A percentile compares a stretch with the other conserved stretches of the same genome.
phyloP scores from a whole-genome alignment of 1,139 yeast species.

The Citeromyces siamensis region DNA sequence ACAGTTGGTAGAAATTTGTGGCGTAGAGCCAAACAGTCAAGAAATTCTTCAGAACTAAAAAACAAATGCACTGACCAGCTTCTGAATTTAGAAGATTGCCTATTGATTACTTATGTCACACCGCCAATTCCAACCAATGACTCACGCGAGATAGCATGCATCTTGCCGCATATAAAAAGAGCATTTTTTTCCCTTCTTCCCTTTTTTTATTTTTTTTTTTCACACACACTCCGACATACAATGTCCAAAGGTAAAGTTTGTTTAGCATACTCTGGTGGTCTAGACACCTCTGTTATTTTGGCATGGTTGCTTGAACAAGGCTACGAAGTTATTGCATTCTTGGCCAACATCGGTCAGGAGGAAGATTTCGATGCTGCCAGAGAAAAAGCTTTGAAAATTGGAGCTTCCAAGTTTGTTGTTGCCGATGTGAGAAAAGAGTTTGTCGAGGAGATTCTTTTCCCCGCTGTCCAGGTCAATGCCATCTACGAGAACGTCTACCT shows the following conservation, averaged over 20 bases:
- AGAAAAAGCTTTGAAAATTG: slow-evolving; percentile 90
- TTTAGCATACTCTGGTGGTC: slow-evolving; percentile 98
- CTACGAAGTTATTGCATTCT: slow-evolving; percentile 93
- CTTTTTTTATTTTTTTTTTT: too few relatives aligned
- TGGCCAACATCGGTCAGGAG: slow-evolving; percentile 98
- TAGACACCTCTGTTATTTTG: slow-evolving; percentile 92
- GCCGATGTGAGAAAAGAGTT: slow-evolving; percentile 94
- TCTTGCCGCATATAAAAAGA: not conserved
- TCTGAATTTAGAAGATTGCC: too few relatives aligned
- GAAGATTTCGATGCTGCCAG: slow-evolving; percentile 98
- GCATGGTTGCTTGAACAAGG: slow-evolving; percentile 98
- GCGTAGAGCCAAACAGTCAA: slow-evolving; percentile 30
- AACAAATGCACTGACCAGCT: too few relatives aligned
- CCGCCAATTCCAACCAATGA: too few relatives aligned
- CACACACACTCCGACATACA: slow-evolving; percentile 7
- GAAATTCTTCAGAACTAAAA: slow-evolving; percentile 30
- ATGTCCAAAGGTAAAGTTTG: slow-evolving; percentile 98
- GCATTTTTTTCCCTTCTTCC: not conserved
- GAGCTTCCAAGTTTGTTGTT: slow-evolving; percentile 90
- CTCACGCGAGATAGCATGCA: not conserved
- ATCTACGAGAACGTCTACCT: slow-evolving; percentile 94
- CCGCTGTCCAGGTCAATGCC: slow-evolving; percentile 95
- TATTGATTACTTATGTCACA: too few relatives aligned
- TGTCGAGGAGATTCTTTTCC: slow-evolving; percentile 86
- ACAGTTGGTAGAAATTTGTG: slow-evolving; percentile 4